Base-by-base conservation (phyloP, 345 rosid genomes). In the Durio zibethinus region DNA sequence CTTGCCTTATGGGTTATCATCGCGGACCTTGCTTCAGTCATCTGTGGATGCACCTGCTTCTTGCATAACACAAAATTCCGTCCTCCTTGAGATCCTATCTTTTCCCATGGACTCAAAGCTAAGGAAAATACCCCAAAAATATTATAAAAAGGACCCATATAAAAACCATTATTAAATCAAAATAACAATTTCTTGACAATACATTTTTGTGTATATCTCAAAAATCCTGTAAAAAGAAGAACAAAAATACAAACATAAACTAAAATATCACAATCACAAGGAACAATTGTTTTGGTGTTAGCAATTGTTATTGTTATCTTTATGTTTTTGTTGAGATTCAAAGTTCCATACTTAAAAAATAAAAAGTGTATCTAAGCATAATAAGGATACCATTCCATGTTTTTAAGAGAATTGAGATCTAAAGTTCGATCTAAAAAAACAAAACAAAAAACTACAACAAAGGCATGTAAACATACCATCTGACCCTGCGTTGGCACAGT, bases 61-160 rank as follows among this genome's bases (percentile, higher is more conserved):
- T 88, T 90, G 90, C 92, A 94, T 18, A 94, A 78, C 85, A 93
- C 86, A 73, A 93, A 94, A 75, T 85, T 89, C 81, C 97, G 88
- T 68, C 82, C 88, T 42, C 89, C 91, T 4, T 76, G 15, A 36
- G 86, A 82, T 42, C 98, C 97, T 75, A 93, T 90, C 35, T 85
- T 80, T 59, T 90, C 89, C 84, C 86, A 79, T 62, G 91, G 92
- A 72, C 79, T 85, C 83, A 91, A 56, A 47, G 92, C 98, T 92
- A 78, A 50, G 73, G 1, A 21, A 65, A 23, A 40, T 7, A 15
- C n/a, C 43, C 48, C 23, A 21, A 0, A 33, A 25, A n/a, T n/a
- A 20, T 7, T 8, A 9, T 0, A 14, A 31, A 4, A 27, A 27
- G 16, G n/a, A n/a, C n/a, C n/a, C n/a, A n/a, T n/a, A n/a, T n/a